Evolutionary conservation across 78 protist species (phyloP), one percentile per base, ranked within the genome.

Genomic region (Speleostelium caveatum): DNA sequence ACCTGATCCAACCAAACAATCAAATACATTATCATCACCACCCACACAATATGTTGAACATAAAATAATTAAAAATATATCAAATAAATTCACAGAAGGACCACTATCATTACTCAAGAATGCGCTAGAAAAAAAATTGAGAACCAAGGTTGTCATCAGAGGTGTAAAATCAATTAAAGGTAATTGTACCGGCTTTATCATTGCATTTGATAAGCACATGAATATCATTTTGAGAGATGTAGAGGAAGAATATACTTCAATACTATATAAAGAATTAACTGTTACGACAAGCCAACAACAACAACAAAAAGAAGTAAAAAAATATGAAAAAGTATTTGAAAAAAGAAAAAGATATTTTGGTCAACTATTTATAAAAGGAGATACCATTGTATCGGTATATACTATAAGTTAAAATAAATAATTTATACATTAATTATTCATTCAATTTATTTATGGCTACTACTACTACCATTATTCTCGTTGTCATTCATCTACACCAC

Each of bases 181-280:
- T n/a, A 32, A 28, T 68, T 68, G 77, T 28, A 38, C 16, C 6
- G 90, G 90, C 6, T 83, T 69, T 56, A 35, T 83, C 12, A 32
- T 83, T 22, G 90, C 74, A 36, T 83, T 83, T 19, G 90, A 83
- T 59, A 83, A 83, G 30, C 90, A 83, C 59, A 58, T 19, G 53
- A 83, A 83, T 58, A 59, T 83, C 0, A 83, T 83, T 19, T n/a
- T 83, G 26, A 58, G 62, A 2, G 90, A 83, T 69, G 90, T 69
- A 0, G 90, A 83, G 21, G 90, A 83, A 69, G 90, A 83, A 58
- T 73, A 73, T 35, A 8, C 7, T 7, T 30, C 5, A 7, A 6
- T 62, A 19, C 7, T 19, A 58, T 58, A 19, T 58, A 16, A 22
- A 17, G 59, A 36, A 32, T 38, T 49, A 17, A 65, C 72, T 5